These are phyloP conservation scores for Venustampulla echinocandica DNA, from an alignment of 495 filamentous ascomycete genomes.

Conservation along the genomic window DNA sequence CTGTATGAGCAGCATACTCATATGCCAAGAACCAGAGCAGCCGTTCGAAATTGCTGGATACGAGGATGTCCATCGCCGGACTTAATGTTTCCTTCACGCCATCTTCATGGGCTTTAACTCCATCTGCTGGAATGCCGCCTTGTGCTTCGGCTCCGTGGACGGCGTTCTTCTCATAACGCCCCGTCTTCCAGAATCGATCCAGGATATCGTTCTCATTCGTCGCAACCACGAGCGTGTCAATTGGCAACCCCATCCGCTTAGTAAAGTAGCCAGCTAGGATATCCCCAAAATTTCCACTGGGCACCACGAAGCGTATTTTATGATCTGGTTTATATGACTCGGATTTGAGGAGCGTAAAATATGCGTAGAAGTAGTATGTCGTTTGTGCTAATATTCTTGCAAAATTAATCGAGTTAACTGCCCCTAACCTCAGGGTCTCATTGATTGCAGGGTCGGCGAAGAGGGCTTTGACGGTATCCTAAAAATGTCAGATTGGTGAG, in stretches of 20 bases:
- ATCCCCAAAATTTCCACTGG: constrained; percentile 95
- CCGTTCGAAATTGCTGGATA: constrained; percentile 91
- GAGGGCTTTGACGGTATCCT: constrained; percentile 88
- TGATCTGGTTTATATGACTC: constrained; percentile 40
- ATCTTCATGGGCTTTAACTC: constrained; percentile 54
- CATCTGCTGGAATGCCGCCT: constrained; percentile 50
- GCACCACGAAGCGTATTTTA: constrained; percentile 71
- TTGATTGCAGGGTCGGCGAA: constrained; percentile 77
- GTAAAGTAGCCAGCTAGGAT: constrained; percentile 91
- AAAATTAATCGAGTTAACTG: constrained; percentile 88
- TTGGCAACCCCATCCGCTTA: constrained; percentile 79
- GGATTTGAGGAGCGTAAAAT: constrained; percentile 62
- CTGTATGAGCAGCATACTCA: constrained; percentile 42
- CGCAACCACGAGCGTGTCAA: constrained; percentile 74
- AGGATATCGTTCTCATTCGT: constrained; percentile 93
- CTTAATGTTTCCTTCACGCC: constrained; percentile 79
- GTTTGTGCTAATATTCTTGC: constrained; percentile 89
- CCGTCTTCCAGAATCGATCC: constrained; percentile 75
- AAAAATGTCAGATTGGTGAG: no score
- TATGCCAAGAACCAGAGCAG: constrained; percentile 88
- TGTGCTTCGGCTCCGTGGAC: constrained; percentile 43
- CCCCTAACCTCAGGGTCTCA: constrained; percentile 62
- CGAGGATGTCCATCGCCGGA: constrained; percentile 95
- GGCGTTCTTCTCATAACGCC: constrained; percentile 69
- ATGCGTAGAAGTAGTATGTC: constrained; percentile 84